phyloP scores from a whole-genome alignment of 257 asterid species.

The Cordia subcordata region DNA sequence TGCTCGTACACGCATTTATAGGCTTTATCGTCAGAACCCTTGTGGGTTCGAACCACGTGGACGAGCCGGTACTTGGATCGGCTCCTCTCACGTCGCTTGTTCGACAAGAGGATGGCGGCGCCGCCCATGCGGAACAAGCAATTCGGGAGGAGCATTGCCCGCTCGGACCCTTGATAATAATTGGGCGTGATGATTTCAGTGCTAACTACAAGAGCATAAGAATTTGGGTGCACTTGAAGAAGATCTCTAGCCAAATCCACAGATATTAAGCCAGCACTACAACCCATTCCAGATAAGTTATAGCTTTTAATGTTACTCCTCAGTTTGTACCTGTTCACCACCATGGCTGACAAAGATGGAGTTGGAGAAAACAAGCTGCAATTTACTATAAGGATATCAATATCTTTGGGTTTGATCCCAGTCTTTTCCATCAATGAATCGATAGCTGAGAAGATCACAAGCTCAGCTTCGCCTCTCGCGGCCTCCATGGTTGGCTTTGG shows the following conservation, averaged over 20 bases:
- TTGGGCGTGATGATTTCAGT: slow-evolving; percentile 82
- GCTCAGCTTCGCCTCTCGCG: slow-evolving; percentile 65
- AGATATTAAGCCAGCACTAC: slow-evolving; percentile 78
- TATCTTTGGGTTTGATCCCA: slow-evolving; percentile 55
- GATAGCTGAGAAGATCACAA: slow-evolving; percentile 59
- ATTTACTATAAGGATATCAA: slow-evolving; percentile 65
- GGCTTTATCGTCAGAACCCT: slow-evolving; percentile 82
- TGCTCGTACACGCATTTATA: slow-evolving; percentile 69
- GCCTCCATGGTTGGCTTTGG: slow-evolving; percentile 82
- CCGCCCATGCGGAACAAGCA: slow-evolving; percentile 84
- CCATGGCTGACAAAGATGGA: slow-evolving; percentile 80
- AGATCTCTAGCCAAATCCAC: slow-evolving; percentile 73
- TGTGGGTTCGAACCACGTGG: slow-evolving; percentile 85
- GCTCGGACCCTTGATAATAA: slow-evolving; percentile 70
- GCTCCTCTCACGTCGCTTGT: slow-evolving; percentile 48
- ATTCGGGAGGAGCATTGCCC: slow-evolving; percentile 90
- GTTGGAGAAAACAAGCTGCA: slow-evolving; percentile 89
- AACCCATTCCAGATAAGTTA: slow-evolving; percentile 90
- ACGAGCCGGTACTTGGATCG: slow-evolving; percentile 64
- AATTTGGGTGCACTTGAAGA: slow-evolving; percentile 65
- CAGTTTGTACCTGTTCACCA: slow-evolving; percentile 64
- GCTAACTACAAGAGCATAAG: slow-evolving; percentile 57
- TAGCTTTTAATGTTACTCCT: slow-evolving; percentile 65
- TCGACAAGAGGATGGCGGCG: slow-evolving; percentile 71
- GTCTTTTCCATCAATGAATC: slow-evolving; percentile 56